A percentile compares a stretch with the other conserved stretches of the same genome.
These are phyloP conservation scores for Sarcomyxa edulis DNA, from an alignment of 768 basidiomycete genomes.

Conservation along the genomic window DNA sequence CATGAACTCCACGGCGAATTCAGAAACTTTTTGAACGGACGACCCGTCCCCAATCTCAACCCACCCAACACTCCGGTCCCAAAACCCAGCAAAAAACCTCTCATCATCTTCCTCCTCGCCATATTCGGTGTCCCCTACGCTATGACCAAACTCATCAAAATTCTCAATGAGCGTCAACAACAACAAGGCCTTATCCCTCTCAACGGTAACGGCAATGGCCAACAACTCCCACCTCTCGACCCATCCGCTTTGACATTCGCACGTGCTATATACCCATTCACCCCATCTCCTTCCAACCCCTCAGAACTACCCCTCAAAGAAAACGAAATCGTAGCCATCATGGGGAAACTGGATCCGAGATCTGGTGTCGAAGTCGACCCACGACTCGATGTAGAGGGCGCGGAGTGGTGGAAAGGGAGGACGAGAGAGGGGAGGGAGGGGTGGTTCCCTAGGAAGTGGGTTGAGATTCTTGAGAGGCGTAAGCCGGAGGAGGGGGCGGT, in stretches of 20 bases:
- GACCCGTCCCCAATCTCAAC: constrained; percentile 46
- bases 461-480: constrained; percentile 58
- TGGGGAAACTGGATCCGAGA: constrained; percentile 69
- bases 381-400: constrained; percentile 50
- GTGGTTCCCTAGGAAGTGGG: constrained; percentile 93
- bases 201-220: constrained; percentile 9
- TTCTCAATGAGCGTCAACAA: constrained; percentile 61
- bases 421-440: constrained; percentile 89
- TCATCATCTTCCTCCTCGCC: constrained; percentile 90
- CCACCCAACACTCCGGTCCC: constrained; percentile 29
- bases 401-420: constrained; percentile 94
- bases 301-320: constrained; percentile 78
- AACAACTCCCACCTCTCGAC: constrained; percentile 58
- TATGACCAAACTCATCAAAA: constrained; percentile 84
- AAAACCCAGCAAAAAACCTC: constrained; percentile 81
- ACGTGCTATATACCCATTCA: constrained; percentile 75
- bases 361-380: constrained; percentile 69
- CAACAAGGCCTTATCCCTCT: constrained; percentile 30
- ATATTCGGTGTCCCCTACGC: constrained; percentile 90
- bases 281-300: constrained; percentile 53
- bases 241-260: constrained; percentile 82
- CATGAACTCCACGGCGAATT: constrained; percentile 60
- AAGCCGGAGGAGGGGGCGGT: constrained; percentile 24
- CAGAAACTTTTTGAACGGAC: constrained; percentile 66
- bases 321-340: constrained; percentile 91